Evolutionary conservation across 164 flowering plant species (phyloP), one percentile per base, ranked within the genome.

Genomic region (Berberis vulgaris): DNA sequence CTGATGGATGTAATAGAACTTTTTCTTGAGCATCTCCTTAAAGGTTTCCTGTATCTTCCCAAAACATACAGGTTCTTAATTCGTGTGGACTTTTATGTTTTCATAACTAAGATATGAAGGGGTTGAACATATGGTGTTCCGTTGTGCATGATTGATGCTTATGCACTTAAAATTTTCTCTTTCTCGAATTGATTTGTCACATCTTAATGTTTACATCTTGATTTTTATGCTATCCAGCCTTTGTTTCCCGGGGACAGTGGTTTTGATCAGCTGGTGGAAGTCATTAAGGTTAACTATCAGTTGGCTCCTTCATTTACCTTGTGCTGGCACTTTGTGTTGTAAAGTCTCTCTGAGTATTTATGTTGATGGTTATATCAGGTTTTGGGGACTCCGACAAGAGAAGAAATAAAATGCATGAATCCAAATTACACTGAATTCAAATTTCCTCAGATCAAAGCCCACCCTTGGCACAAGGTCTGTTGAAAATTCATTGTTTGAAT

Each of bases 351-450:
- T 50, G 13, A 52, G 54, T 7, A 52, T 6, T 52, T 47, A 1
- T 11, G 10, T 52, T 52, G 11, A 26, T 12, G 10, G 3, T 6
- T 10, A 52, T 57, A 11, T 65, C 67, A 90, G 97, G 81, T 94
- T 69, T 63, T 94, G 73, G 97, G 97, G 42, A 91, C 97, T 9
- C 99, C 99, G 40, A 91, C 97, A 6, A 79, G 96, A 79, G 99
- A 94, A 77, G 99, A 94, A 74, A 91, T 94, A 53, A 91, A 82
- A 75, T 87, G 97, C 83, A 94, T 94, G 99, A 94, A 94, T 77
- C 99, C 96, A 67, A 86, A 87, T 69, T 91, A 94, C 70, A 86
- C 73, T n/a, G 98, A 93, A 59, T 93, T 86, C 68, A 90, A 88
- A 73, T 89, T 93, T 66, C 98, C 98, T 67, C 98, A 89, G 65